Evolutionary conservation across 2,329 filamentous ascomycete species (phyloP), one percentile per base, ranked within the genome.

Genomic region (Claviceps monticola): DNA sequence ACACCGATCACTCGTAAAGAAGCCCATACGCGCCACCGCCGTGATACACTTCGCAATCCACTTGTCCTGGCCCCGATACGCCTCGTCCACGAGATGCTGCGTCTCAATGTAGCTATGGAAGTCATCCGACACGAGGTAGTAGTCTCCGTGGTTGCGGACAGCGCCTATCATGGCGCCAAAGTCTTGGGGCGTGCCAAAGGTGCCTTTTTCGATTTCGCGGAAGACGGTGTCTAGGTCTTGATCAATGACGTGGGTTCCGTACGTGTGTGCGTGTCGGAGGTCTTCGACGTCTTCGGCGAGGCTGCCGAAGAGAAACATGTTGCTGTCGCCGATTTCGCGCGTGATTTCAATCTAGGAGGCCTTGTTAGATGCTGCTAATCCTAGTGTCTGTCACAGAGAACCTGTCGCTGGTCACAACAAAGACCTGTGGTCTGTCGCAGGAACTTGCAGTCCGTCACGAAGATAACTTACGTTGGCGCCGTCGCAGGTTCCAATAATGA

Each of bases 271-370:
- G 69, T 97, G 89, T 48, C 93, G 90, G 51, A 98, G 82, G 58
- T 97, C 91, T 62, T 97, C 93, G 42, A 98, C 93, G 60, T 97
- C 89, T 68, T 98, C 93, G 52, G 93, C 83, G 19, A 98, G 79
- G 66, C 91, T 95, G 55, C 93, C 93, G 65, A 98, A 97, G 60
- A 98, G 80, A 82, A 98, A 98, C 66, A 98, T 96, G 71, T 97
- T 97, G 65, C 88, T 83, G 64, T 97, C 89, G 61, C 90, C 88
- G 63, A 97, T 87, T 70, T 98, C 93, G 54, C 93, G 88, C 3
- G 93, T 97, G 65, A 97, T 97, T 73, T 96, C 90, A 67, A 95
- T 95, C 86, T 69, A 48, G 11, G 6, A 16, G 19, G 3, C 2
- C 0, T 21, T 11, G 19, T 48, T 17, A 56, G 43, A 49, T 14